These are phyloP conservation scores for Mitragyna speciosa DNA, from an alignment of 257 asterid species.

Conservation along the genomic window DNA sequence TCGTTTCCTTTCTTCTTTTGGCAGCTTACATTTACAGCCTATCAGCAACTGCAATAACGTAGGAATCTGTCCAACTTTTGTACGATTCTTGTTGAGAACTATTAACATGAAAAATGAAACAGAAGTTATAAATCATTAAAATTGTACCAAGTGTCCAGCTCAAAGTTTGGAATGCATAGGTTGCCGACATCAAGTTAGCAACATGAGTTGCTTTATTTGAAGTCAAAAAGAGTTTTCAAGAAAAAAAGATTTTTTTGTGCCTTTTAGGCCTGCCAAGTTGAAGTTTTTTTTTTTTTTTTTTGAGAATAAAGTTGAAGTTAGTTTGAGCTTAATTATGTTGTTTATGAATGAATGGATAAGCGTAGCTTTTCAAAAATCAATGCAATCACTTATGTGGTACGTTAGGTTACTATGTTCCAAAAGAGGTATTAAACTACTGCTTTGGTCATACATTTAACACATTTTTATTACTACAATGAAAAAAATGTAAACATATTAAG, in stretches of 20 bases:
- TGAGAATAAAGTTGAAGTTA: background rate
- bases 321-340: no score
- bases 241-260: background rate
- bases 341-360: background rate
- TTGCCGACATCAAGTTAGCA: background rate
- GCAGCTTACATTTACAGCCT: background rate
- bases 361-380: background rate
- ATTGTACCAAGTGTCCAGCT: background rate
- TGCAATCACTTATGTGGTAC: no score
- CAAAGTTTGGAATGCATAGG: background rate
- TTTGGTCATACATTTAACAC: background rate
- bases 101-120: background rate
- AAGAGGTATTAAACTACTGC: background rate
- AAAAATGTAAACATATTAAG: background rate
- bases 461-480: background rate
- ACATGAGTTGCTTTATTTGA: background rate
- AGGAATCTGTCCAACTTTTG: background rate
- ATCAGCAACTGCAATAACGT: background rate
- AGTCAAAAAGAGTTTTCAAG: background rate
- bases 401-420: background rate
- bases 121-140: background rate
- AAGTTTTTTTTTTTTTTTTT: background rate
- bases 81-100: background rate
- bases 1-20: background rate
- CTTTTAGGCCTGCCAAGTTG: background rate